Conservation (phyloP, 768 basidiomycete species). For the Suillus plorans region DNA sequence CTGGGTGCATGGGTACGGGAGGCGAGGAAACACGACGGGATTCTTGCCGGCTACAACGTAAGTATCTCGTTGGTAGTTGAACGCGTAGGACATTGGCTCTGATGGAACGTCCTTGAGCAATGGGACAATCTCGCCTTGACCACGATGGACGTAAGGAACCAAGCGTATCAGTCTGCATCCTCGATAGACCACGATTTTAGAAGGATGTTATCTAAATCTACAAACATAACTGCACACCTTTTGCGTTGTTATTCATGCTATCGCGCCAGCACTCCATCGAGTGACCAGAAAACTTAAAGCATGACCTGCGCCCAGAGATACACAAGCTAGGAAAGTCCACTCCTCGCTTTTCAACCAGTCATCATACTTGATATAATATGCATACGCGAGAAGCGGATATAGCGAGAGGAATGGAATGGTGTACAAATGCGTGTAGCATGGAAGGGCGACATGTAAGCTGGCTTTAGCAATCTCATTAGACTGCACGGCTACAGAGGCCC, state of each 20-base stretch:
- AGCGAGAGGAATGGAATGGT: conserved; percentile 74
- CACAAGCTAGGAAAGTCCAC: conserved; percentile 95
- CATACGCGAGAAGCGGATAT: conserved; percentile 84
- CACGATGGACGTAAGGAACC: conserved; percentile 76
- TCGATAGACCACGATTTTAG: conserved; percentile 58
- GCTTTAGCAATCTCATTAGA: conserved; percentile 70
- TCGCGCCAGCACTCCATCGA: conserved; percentile 80
- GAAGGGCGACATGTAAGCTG: conserved; percentile 63
- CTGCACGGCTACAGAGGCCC: conserved; percentile 50
- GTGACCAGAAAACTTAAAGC: conserved; percentile 92
- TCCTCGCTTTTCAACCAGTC: conserved; percentile 91
- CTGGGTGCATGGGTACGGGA: conserved; percentile 85
- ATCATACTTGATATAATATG: conserved; percentile 90
- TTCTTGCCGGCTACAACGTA: conserved; percentile 66
- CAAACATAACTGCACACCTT: conserved; percentile 44
- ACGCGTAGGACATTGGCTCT: conserved; percentile 70
- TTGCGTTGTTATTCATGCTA: conserved; percentile 77
- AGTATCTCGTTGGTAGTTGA: conserved; percentile 94
- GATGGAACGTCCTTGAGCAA: conserved; percentile 60
- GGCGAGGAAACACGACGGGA: conserved; percentile 66
- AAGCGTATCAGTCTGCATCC: conserved; percentile 82
- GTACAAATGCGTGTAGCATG: conserved; percentile 74
- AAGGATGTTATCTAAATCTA: conserved; percentile 1
- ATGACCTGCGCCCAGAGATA: conserved; percentile 81
- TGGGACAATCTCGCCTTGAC: conserved; percentile 86